Evolutionary conservation across 1,284 basidiomycete species (phyloP).

Genomic region (Puccinia polysora): DNA sequence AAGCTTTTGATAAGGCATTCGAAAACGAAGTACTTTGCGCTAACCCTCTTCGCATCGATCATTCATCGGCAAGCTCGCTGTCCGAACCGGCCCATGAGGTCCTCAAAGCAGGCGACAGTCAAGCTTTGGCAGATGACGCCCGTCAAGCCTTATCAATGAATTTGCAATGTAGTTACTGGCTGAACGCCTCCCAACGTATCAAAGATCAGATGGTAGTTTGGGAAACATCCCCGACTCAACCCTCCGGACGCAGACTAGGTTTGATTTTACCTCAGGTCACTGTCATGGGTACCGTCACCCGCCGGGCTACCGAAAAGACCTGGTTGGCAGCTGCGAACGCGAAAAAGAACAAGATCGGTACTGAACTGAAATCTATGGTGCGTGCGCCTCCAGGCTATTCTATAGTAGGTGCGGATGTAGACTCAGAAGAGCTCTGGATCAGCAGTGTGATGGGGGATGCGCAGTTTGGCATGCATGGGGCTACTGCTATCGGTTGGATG

Average conservation of each 20-base stretch:
- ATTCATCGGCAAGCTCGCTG: background rate
- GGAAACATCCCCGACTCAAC: slow-evolving; percentile 61
- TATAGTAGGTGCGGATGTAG: slow-evolving; percentile 96
- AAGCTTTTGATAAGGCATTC: slow-evolving; percentile 81
- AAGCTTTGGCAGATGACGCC: slow-evolving; percentile 62
- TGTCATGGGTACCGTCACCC: slow-evolving; percentile 96
- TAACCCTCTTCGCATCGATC: slow-evolving; percentile 52
- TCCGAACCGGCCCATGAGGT: slow-evolving; percentile 9
- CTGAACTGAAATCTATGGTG: slow-evolving; percentile 96
- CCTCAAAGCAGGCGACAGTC: slow-evolving; percentile 28
- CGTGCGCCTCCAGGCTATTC: slow-evolving; percentile 86
- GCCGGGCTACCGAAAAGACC: slow-evolving; percentile 93
- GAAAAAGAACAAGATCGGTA: slow-evolving; percentile 93
- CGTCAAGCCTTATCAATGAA: slow-evolving; percentile 84
- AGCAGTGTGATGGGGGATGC: slow-evolving; percentile 98
- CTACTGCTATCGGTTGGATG: slow-evolving; percentile 99
- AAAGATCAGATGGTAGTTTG: slow-evolving; percentile 90
- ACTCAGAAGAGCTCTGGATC: slow-evolving; percentile 99
- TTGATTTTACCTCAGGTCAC: slow-evolving; percentile 94
- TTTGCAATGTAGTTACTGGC: slow-evolving; percentile 96
- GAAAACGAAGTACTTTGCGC: slow-evolving; percentile 72
- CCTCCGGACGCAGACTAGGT: slow-evolving; percentile 64
- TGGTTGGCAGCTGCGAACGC: slow-evolving; percentile 99
- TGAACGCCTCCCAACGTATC: slow-evolving; percentile 85
- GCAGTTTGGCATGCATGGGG: slow-evolving; percentile 94